Evolutionary conservation across 106 monocot genomes (phyloP).

Genomic region (Dioscorea alata): DNA sequence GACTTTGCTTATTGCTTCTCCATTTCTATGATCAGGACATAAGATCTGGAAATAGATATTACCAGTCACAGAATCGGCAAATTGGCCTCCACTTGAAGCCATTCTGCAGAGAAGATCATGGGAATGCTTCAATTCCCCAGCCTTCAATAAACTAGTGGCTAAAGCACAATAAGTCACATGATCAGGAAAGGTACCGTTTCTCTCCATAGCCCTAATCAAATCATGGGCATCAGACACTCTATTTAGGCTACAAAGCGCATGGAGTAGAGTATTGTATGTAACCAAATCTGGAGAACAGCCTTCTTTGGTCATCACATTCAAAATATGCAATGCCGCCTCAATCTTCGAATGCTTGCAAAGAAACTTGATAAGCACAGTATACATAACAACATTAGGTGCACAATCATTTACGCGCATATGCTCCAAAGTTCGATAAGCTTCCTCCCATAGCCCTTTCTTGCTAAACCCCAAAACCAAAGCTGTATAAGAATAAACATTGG

Average conservation of each 20-base stretch:
- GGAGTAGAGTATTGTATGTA: constrained; percentile 42
- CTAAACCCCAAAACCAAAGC: constrained; percentile 47
- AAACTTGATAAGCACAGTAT: constrained; percentile 36
- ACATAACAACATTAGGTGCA: constrained; percentile 42
- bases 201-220: constrained; percentile 24
- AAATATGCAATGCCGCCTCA: constrained; percentile 25
- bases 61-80: constrained; percentile 34
- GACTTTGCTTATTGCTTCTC: constrained; percentile 18
- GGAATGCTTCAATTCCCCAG: constrained; percentile 23
- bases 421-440: constrained; percentile 37
- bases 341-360: constrained; percentile 32
- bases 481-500: constrained; percentile 45
- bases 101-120: constrained; percentile 21
- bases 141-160: constrained; percentile 38
- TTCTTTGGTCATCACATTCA: constrained; percentile 19
- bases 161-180: constrained; percentile 24
- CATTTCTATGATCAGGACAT: constrained; percentile 26
- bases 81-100: background rate
- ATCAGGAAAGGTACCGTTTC: constrained; percentile 35
- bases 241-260: constrained; percentile 20
- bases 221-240: constrained; percentile 25
- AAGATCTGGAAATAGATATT: constrained; percentile 50
- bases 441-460: constrained; percentile 39
- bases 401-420: constrained; percentile 28
- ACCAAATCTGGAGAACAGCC: constrained; percentile 44